Conservation (phyloP, 768 basidiomycete genomes). For the Bullera alba region DNA sequence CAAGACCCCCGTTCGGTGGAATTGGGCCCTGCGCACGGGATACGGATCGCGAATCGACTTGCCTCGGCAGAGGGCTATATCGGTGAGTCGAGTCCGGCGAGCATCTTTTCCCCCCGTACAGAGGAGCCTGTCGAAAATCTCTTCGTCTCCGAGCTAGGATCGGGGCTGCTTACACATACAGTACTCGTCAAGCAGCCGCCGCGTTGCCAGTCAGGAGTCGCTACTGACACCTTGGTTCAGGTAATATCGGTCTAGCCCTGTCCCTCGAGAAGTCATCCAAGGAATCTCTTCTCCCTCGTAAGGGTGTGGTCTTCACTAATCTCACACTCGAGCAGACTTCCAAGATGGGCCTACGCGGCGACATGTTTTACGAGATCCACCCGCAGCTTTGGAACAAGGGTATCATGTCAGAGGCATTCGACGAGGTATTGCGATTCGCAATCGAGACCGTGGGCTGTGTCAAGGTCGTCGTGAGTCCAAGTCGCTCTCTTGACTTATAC, state of each 20-base stretch:
- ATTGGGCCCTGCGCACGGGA: conserved; percentile 6
- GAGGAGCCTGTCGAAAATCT: too few species aligned
- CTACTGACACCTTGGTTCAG: conserved; percentile 9
- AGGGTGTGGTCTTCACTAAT: conserved; percentile 14
- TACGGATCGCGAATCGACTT: conserved; percentile 25
- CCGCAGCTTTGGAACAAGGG: conserved; percentile 42
- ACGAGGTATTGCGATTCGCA: conserved; percentile 35
- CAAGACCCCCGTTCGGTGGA: conserved; percentile 16
- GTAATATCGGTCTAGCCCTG: conserved; percentile 30
- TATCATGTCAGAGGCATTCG: conserved; percentile 37
- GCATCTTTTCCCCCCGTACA: neutral
- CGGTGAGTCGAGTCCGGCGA: conserved; percentile 14
- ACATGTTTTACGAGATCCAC: conserved; percentile 42
- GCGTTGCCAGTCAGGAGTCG: too few species aligned
- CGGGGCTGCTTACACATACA: too few species aligned
- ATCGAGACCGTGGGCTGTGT: conserved; percentile 37
- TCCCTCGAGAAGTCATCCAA: neutral
- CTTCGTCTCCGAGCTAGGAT: too few species aligned
- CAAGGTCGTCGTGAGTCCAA: conserved; percentile 16
- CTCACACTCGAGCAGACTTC: conserved; percentile 19
- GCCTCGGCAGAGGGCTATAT: conserved; percentile 29
- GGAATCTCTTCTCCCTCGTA: conserved; percentile 9
- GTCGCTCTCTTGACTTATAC: neutral
- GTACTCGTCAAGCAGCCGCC: too few species aligned
- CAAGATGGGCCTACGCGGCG: conserved; percentile 11